A percentile compares a stretch with the other conserved stretches of the same genome.
phyloP scores from a whole-genome alignment of 805 yeast genomes.

The Suhomyces sp. region DNA sequence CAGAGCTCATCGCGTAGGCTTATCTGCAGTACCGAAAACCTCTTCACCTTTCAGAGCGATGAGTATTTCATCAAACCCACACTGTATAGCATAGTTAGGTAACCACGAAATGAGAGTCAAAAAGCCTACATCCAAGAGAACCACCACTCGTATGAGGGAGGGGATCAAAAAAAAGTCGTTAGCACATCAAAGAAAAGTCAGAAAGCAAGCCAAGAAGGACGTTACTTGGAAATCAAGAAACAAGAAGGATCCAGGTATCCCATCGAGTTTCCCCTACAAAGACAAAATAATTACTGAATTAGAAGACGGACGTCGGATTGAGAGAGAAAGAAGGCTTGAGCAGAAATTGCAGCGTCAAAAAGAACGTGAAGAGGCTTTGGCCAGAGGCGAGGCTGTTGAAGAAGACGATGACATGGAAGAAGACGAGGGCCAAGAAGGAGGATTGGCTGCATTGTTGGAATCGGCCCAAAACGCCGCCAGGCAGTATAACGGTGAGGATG shows the following conservation, averaged over 20 bases:
- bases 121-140: conserved; percentile 79
- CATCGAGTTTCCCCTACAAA: conserved; percentile 92
- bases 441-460: conserved; percentile 80
- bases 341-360: conserved; percentile 50
- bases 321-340: conserved; percentile 51
- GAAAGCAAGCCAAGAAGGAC: conserved; percentile 80
- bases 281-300: conserved; percentile 72
- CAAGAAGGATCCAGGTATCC: conserved; percentile 92
- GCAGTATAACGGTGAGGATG: conserved; percentile 59
- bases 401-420: conserved; percentile 35
- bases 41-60: not conserved
- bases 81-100: not conserved
- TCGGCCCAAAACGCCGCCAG: conserved; percentile 88
- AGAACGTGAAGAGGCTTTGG: conserved; percentile 39
- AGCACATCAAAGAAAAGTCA: conserved; percentile 84
- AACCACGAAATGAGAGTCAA: conserved; percentile 41
- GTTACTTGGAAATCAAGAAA: conserved; percentile 87
- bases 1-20: not conserved
- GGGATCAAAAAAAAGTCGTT: conserved; percentile 95
- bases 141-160: conserved; percentile 89
- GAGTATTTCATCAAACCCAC: not conserved
- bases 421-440: conserved; percentile 41
- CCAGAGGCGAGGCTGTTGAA: conserved; percentile 38
- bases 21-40: conserved; percentile 1
- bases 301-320: conserved; percentile 57